Evolutionary conservation across 225 moss, liverwort and hornwort species (phyloP), one percentile per base, ranked within the genome.

Genomic region (Sphagnum contortum): DNA sequence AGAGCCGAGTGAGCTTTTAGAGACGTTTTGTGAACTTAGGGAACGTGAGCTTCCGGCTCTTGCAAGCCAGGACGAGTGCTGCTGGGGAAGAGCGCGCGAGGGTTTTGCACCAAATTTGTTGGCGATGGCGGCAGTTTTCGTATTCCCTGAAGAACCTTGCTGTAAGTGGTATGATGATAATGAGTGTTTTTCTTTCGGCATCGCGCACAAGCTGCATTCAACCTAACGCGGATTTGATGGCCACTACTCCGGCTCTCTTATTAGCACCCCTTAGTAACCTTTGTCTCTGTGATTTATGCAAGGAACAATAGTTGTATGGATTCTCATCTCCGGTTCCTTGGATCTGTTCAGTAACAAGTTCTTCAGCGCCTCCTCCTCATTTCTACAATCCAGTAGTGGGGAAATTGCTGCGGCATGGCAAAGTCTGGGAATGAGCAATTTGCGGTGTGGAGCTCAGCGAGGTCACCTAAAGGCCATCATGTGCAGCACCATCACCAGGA

Each of bases 301-400:
- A 88, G 96, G 90, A 74, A 85, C 93, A 62, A 98, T 93, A 70
- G 82, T 89, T 73, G 98, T 93, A 61, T 85, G 98, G 67, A 76
- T 98, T 53, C 65, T 84, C 64, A 75, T 98, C 57, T 93, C 98
- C 71, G 98, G 98, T 44, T 98, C 98, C 54, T 79, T 98, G 69
- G 98, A 92, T 64, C 76, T 98, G 55, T 92, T 96, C 67, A 92
- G 92, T 74, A 84, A 96, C 73, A 85, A 96, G 92, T 91, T 60
- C 78, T 85, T 74, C 50, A 63, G 60, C 61, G 66, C 45, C 61
- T 66, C 47, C 48, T 47, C 7, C 11, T 8, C 49, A 2, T 7
- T 29, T 0, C 29, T 0, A 29, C 0, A 29, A 29, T 29, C 29
- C 29, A 29, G 29, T 29, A 29, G 0, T 29, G 29, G 29, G 29